phyloP scores from a whole-genome alignment of 768 basidiomycete species.

The Suillus discolor region DNA sequence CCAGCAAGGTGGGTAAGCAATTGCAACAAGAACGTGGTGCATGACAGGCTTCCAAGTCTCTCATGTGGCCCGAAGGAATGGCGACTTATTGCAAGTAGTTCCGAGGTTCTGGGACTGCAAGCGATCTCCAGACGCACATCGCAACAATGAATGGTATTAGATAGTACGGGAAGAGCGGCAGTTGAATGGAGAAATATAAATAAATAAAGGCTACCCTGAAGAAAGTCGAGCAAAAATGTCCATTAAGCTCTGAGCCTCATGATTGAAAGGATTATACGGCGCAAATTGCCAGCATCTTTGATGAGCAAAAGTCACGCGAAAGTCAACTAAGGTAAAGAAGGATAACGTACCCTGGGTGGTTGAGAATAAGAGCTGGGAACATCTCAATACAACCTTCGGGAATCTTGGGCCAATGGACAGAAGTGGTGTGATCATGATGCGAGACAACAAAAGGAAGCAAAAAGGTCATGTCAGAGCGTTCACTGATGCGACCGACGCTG shows the following conservation, averaged over 20 bases:
- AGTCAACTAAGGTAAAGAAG: background rate
- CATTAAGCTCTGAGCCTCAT: background rate
- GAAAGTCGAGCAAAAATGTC: background rate
- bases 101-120: background rate
- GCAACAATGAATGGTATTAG: background rate
- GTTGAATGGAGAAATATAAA: background rate
- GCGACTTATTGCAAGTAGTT: background rate
- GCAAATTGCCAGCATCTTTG: conserved; percentile 16
- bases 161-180: background rate
- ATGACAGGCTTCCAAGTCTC: no score
- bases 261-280: conserved; percentile 12
- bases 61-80: background rate
- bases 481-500: conserved; percentile 1
- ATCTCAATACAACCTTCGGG: conserved; percentile 1
- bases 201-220: background rate
- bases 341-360: conserved; percentile 6
- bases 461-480: conserved; percentile 9
- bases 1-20: background rate
- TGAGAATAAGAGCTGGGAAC: conserved; percentile 5
- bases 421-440: conserved; percentile 12
- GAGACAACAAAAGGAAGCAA: conserved; percentile 13
- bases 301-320: background rate
- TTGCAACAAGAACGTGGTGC: no score
- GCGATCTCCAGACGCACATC: background rate
- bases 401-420: conserved; percentile 12